Base-by-base conservation (phyloP, 345 rosid species). In the Ricinus communis region DNA sequence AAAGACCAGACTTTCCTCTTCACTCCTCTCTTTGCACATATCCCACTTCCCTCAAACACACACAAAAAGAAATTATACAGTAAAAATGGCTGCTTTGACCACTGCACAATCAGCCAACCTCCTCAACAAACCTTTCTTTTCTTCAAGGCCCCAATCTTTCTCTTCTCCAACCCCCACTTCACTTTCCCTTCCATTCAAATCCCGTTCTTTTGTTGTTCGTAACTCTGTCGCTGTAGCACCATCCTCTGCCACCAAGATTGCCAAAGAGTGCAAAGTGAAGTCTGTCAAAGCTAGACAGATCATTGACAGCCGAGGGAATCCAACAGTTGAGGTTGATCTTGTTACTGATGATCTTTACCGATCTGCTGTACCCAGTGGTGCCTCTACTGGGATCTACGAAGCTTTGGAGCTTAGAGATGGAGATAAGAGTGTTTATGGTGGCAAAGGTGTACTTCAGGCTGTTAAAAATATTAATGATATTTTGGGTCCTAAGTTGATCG, bases 331-430 rank as follows among this genome's bases (percentile, higher is more conserved):
- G 91, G 98, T 95, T 81, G 99, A 95, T 81, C 83, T 92, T 80
- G 54, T 95, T 68, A 90, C 97, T 1, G 96, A 84, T 69, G 82
- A 82, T 56, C 87, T 90, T 59, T 90, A 85, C 74, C 88, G 98
- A 59, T 95, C 98, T 8, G 97, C 98, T 8, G 98, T 95, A 50
- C 99, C 99, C 0, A 95, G 98, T 78, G 99, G 98, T 50, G 99
- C 98, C 30, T 95, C 99, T 36, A 95, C 97, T 25, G 99, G 98
- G 83, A 89, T 92, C 90, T 90, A 95, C 54, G 98, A 95, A 81
- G 98, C 98, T 11, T 75, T 92, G 47, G 98, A 95, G 86, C 97
- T 95, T 50, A 86, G 98, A 72, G 98, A 95, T 68, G 98, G 96
- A 0, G 97, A 95, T 40, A 87, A 88, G 74, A 79, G 81, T 46